phyloP scores from a whole-genome alignment of 352 stramenopile genomes.

The Aphanomyces euteiches region DNA sequence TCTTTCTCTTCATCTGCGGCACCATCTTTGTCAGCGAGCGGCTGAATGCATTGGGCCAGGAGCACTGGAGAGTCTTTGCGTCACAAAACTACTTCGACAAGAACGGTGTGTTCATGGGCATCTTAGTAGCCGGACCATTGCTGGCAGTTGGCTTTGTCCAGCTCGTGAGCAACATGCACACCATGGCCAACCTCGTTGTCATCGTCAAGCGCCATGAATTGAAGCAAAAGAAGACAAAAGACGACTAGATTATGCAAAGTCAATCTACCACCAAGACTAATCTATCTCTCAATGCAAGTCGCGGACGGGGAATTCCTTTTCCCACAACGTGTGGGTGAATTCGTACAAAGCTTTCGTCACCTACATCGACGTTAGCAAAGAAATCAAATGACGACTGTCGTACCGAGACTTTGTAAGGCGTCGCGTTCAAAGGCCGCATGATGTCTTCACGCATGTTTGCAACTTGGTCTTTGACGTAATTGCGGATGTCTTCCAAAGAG shows the following conservation, averaged over 20 bases:
- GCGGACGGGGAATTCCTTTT: conserved; percentile 83
- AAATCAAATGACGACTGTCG: conserved; percentile 62
- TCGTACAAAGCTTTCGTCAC: conserved; percentile 44
- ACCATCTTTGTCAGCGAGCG: conserved; percentile 54
- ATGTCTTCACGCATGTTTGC: conserved; percentile 92
- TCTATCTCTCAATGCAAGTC: conserved; percentile 59
- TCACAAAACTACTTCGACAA: conserved; percentile 83
- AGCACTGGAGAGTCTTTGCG: conserved; percentile 58
- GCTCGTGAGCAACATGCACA: conserved; percentile 70
- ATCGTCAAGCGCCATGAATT: conserved; percentile 52
- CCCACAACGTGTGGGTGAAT: conserved; percentile 97
- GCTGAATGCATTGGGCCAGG: conserved; percentile 58
- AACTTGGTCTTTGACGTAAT: conserved; percentile 90
- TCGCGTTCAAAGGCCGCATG: conserved; percentile 94
- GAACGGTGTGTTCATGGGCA: conserved; percentile 74
- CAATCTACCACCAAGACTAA: no score
- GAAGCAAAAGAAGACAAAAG: conserved; percentile 9
- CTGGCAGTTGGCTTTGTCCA: conserved; percentile 75
- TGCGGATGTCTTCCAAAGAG: conserved; percentile 69
- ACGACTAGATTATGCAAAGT: no score
- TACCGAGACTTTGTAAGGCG: conserved; percentile 93
- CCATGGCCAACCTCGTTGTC: conserved; percentile 75
- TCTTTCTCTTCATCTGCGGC: conserved; percentile 64
- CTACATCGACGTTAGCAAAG: not conserved
- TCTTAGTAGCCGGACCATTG: conserved; percentile 75